Evolutionary conservation across 2,329 filamentous ascomycete genomes (phyloP).

Genomic region (Claviceps sorghi): DNA sequence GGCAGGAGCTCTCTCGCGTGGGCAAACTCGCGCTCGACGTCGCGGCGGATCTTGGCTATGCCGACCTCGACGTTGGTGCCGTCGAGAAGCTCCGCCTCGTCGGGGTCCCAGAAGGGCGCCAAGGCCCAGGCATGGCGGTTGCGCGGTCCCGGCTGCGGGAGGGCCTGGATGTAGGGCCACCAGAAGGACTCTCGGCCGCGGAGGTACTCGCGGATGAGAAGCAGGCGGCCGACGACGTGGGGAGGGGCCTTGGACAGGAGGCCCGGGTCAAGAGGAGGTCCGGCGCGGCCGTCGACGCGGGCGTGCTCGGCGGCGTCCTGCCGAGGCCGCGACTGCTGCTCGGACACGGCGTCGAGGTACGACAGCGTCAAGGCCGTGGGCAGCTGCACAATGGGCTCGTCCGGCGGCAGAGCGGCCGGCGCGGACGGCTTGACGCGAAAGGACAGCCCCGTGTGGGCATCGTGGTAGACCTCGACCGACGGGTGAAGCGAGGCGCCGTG

Average conservation of each 20-base stretch:
- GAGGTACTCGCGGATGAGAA: slow-evolving; percentile 54
- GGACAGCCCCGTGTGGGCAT: slow-evolving; percentile 36
- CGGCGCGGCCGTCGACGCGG: background rate
- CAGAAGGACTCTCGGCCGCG: slow-evolving; percentile 45
- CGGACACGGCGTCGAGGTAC: slow-evolving; percentile 37
- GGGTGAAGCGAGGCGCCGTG: slow-evolving; percentile 35
- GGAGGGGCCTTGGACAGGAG: slow-evolving; percentile 38
- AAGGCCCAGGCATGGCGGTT: slow-evolving; percentile 35
- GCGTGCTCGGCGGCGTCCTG: no score
- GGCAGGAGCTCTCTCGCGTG: slow-evolving; percentile 22
- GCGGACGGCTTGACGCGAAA: slow-evolving; percentile 31
- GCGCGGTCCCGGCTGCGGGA: slow-evolving; percentile 43
- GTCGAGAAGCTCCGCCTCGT: slow-evolving; percentile 42
- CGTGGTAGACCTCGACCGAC: slow-evolving; percentile 36
- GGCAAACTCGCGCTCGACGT: slow-evolving; percentile 32
- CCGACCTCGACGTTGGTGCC: slow-evolving; percentile 39
- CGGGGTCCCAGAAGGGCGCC: slow-evolving; percentile 48
- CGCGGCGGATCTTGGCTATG: slow-evolving; percentile 30
- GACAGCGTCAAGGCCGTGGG: slow-evolving; percentile 41
- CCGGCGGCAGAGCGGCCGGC: slow-evolving; percentile 14
- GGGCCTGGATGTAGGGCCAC: slow-evolving; percentile 50
- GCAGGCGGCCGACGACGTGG: slow-evolving; percentile 51
- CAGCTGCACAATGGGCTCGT: slow-evolving; percentile 35
- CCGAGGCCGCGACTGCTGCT: slow-evolving; percentile 1
- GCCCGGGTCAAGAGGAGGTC: slow-evolving; percentile 25